Percentiles rank a stretch among this genome's conserved stretches.
Evolutionary conservation across 2,329 filamentous ascomycete genomes (phyloP).

Genomic region (Ophiostoma tasmaniense): DNA sequence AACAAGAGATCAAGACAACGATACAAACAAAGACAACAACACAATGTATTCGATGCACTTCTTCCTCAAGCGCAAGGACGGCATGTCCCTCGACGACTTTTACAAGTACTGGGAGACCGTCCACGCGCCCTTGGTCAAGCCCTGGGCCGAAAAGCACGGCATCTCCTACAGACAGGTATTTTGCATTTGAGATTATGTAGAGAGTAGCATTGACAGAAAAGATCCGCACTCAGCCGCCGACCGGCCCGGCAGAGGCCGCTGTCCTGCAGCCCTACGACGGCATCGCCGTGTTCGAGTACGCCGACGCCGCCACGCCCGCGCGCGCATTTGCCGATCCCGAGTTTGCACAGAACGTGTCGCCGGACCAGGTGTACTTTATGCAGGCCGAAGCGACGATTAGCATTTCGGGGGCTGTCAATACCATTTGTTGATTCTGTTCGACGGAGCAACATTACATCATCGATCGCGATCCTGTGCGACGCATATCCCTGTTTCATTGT

Average conservation of each 20-base stretch:
- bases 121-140: slow-evolving; percentile 28
- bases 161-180: slow-evolving; percentile 28
- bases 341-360: neutral
- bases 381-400: neutral
- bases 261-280: slow-evolving; percentile 23
- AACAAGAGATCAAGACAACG: too few relatives aligned
- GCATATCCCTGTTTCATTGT: neutral
- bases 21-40: neutral
- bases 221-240: neutral
- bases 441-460: neutral
- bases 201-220: neutral
- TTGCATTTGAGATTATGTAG: too few relatives aligned
- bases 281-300: slow-evolving; percentile 27
- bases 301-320: slow-evolving; percentile 23
- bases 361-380: neutral
- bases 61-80: slow-evolving; percentile 21
- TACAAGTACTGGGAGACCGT: slow-evolving; percentile 29
- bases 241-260: neutral
- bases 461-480: neutral
- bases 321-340: slow-evolving; percentile 24
- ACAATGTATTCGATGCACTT: slow-evolving; percentile 8
- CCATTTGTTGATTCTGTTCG: neutral
- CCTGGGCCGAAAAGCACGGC: slow-evolving; percentile 29
- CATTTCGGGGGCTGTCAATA: neutral
- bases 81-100: slow-evolving; percentile 26